Conservation (phyloP, 768 basidiomycete species). For the Boletus pseudo-olivaceus region DNA sequence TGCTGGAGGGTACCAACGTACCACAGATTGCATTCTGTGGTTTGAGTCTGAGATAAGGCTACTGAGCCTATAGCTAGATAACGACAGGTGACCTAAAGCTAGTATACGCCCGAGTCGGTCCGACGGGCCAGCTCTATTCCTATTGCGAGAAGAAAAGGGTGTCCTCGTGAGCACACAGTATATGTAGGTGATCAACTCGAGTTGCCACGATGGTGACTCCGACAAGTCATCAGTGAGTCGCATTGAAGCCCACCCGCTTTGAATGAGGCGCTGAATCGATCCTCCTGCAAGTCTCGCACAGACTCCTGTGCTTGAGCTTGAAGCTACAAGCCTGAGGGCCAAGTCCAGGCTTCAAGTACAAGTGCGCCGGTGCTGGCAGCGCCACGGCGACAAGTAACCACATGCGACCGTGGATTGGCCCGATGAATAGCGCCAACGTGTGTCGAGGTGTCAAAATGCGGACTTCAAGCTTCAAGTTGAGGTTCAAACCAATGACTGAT, state of each 20-base stretch:
- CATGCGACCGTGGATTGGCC: background rate
- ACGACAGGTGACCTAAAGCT: background rate
- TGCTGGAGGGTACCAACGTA: constrained; percentile 65
- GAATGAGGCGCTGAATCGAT: background rate
- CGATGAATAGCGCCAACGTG: background rate
- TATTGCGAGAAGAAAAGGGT: background rate
- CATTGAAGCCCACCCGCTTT: too few species aligned
- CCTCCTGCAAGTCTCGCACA: background rate
- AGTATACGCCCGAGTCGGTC: background rate
- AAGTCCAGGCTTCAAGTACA: background rate
- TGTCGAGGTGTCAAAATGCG: background rate
- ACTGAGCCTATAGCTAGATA: background rate
- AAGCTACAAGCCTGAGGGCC: background rate
- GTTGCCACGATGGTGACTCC: background rate
- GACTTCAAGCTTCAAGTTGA: background rate
- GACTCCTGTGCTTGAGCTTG: background rate
- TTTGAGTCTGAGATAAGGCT: background rate
- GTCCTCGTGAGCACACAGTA: background rate
- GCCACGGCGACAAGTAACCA: background rate
- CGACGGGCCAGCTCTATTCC: background rate
- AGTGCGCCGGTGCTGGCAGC: background rate
- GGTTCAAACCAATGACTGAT: background rate
- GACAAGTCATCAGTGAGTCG: too few species aligned
- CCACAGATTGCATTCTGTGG: constrained; percentile 21
- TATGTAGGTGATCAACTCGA: background rate